Evolutionary conservation across 345 rosid species (phyloP).

Genomic region (Nephelium lappaceum): DNA sequence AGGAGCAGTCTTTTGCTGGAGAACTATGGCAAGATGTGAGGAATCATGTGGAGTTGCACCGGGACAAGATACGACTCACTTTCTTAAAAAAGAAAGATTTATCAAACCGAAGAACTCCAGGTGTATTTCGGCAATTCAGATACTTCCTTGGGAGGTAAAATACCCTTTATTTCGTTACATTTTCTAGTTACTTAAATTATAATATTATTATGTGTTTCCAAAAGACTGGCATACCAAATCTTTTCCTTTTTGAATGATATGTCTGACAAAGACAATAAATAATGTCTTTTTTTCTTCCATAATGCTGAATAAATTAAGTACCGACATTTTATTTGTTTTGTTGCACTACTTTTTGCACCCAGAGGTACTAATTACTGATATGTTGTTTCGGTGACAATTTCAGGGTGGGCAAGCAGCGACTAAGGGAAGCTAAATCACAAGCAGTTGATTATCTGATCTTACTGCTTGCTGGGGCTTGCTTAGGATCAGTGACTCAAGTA

Average conservation of each 20-base stretch:
- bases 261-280: too few relatives aligned
- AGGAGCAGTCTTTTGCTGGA: conserved; percentile 69
- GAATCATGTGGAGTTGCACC: conserved; percentile 58
- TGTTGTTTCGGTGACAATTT: conserved; percentile 21
- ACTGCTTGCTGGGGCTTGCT: conserved; percentile 92
- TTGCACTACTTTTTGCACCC: not conserved
- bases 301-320: not conserved
- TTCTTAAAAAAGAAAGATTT: conserved; percentile 66
- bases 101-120: conserved; percentile 72
- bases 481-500: conserved; percentile 66
- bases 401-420: conserved; percentile 86
- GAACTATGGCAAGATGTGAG: conserved; percentile 89
- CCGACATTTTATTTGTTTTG: not conserved
- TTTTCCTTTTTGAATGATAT: not conserved
- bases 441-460: conserved; percentile 84
- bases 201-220: not conserved
- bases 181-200: not conserved
- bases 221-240: not conserved
- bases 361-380: conserved; percentile 1
- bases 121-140: conserved; percentile 63
- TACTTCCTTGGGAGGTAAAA: conserved; percentile 85
- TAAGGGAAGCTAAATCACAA: conserved; percentile 78
- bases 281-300: not conserved
- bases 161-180: not conserved
- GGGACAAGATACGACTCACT: conserved; percentile 68